Evolutionary conservation across 2,329 filamentous ascomycete genomes (phyloP).

Genomic region (Orbilia quercus): DNA sequence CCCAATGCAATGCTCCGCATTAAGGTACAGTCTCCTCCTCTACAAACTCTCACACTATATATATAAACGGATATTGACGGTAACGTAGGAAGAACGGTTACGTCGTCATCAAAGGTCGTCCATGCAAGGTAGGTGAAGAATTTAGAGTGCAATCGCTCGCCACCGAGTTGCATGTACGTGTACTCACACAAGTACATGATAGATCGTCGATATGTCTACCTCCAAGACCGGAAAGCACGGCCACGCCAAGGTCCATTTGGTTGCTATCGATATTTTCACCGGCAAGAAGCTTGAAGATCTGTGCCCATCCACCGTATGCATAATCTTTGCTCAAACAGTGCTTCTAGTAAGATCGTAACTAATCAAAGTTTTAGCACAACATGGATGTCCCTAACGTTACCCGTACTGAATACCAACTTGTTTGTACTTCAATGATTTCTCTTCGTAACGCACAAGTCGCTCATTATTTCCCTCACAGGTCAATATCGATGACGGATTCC

Average conservation of each 20-base stretch:
- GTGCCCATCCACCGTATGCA: slow-evolving; percentile 81
- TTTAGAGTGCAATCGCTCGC: neutral
- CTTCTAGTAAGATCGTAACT: neutral
- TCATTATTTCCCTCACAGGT: slow-evolving; percentile 62
- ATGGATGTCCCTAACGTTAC: slow-evolving; percentile 97
- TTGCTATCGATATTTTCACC: slow-evolving; percentile 99
- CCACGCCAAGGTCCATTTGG: slow-evolving; percentile 99
- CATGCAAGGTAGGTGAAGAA: slow-evolving; percentile 84
- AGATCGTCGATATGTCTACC: slow-evolving; percentile 98
- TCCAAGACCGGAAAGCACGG: slow-evolving; percentile 99
- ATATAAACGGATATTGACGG: slow-evolving; percentile 81
- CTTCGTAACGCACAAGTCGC: neutral
- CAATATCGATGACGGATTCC: slow-evolving; percentile 93
- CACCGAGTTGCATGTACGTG: neutral
- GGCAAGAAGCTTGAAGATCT: slow-evolving; percentile 99
- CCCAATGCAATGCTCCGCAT: slow-evolving; percentile 99
- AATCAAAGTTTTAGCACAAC: slow-evolving; percentile 69
- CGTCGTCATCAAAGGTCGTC: slow-evolving; percentile 98
- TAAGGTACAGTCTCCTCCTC: slow-evolving; percentile 62
- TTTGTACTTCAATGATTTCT: neutral
- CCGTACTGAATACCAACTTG: slow-evolving; percentile 92
- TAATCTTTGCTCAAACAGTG: neutral
- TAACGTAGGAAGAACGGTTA: slow-evolving; percentile 64
- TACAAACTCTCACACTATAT: neutral
- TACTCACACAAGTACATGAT: neutral